Conservation (phyloP, 345 rosid species). For the Hibiscus trionum region DNA sequence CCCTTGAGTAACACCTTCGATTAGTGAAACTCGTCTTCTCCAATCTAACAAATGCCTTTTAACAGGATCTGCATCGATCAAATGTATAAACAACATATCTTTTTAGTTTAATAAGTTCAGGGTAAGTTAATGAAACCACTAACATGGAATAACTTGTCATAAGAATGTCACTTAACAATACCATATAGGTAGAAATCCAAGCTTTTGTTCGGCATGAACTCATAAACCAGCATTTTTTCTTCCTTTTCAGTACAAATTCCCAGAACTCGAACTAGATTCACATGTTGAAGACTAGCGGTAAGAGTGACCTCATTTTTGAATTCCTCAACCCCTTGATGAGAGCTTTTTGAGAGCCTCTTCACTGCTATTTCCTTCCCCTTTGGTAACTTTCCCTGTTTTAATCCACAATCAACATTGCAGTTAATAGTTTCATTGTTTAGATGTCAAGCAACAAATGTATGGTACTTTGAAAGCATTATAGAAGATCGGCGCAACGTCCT, state of each 20-base stretch:
- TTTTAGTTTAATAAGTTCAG: too few relatives aligned
- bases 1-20: constrained; percentile 20
- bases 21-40: background rate
- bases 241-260: constrained; percentile 10
- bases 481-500: too few relatives aligned
- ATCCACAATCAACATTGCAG: background rate
- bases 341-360: background rate
- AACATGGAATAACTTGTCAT: too few relatives aligned
- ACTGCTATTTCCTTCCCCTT: constrained; percentile 1
- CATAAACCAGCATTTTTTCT: constrained; percentile 17
- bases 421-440: too few relatives aligned
- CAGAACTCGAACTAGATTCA: constrained; percentile 5
- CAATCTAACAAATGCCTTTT: background rate
- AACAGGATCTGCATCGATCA: background rate
- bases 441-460: too few relatives aligned
- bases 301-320: constrained; percentile 20
- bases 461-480: too few relatives aligned
- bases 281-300: background rate
- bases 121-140: too few relatives aligned
- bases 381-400: background rate
- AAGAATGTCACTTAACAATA: background rate
- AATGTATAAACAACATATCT: background rate
- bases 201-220: constrained; percentile 14
- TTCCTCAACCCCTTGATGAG: constrained; percentile 14
- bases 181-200: constrained; percentile 20